A percentile compares a stretch with the other conserved stretches of the same genome.
phyloP scores from a whole-genome alignment of 176 grass and related monocot species.

The Triticum aestivum region IWGSC_CS_RefSeq_v2.1 NC_057796.1:435171617-435172116 shows the following conservation, averaged over 20 bases:
- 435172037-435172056: background rate
- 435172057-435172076: background rate
- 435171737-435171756: background rate
- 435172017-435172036: background rate
- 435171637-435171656: conserved; percentile 14
- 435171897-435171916: background rate
- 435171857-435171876: background rate
- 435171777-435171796: background rate
- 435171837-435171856: background rate
- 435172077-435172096: background rate
- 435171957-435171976: background rate
- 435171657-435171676: background rate
- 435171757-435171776: conserved; percentile 24
- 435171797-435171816: background rate
- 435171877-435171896: background rate
- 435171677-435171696: background rate
- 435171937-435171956: background rate
- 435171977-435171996: background rate
- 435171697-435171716: background rate
- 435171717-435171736: conserved; percentile 12
- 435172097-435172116: conserved; percentile 18
- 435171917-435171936: background rate
- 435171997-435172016: background rate
- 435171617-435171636: conserved; percentile 26
- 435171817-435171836: background rate